Base-by-base conservation (phyloP, 2,329 filamentous ascomycete species). In the Diaporthe helianthi region DNA sequence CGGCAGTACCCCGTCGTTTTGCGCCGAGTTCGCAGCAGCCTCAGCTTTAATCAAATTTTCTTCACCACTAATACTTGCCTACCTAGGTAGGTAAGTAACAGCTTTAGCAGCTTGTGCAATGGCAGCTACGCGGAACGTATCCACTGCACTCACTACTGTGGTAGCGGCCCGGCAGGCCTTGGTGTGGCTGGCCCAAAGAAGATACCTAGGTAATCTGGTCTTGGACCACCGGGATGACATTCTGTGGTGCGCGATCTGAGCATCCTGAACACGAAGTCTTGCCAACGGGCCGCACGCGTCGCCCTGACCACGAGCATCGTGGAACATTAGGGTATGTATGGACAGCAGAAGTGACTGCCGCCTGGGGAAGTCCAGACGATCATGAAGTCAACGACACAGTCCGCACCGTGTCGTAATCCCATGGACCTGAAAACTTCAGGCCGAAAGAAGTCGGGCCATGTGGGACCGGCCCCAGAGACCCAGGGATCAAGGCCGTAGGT, bases 61-160 rank as follows among this genome's bases (percentile, higher is more conserved):
- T 33, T 63, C 58, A 63, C 7, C 58, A 49, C 41, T 61, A 47
- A n/a, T n/a, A n/a, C n/a, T n/a, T n/a, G n/a, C n/a, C n/a, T n/a
- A n/a, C n/a, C n/a, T n/a, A n/a, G n/a, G n/a, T n/a, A n/a, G n/a
- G n/a, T n/a, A n/a, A n/a, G n/a, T n/a, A n/a, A 29, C 19, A 33
- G 26, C 29, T 47, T 29, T 47, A 47, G 22, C 24, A 33, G 26
- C 29, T 31, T 1, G 3, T 38, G 13, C 17, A 5, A 26, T 47
- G 26, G 44, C 19, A n/a, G 44, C 19, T 49, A 17, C 41, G 58
- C n/a, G 19, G 44, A 26, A 12, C 26, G 29, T 5, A 15, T 17
- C 41, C 58, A 15, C 36, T 17, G n/a, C 33, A 44, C 54, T n/a
- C 8, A 33, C 36, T 60, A 60, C 22, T 31, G 54, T 8, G 29